A percentile compares a stretch with the other conserved stretches of the same genome.
These are phyloP conservation scores for Boletus edulis DNA, from an alignment of 768 basidiomycete genomes.

Conservation along the genomic window DNA sequence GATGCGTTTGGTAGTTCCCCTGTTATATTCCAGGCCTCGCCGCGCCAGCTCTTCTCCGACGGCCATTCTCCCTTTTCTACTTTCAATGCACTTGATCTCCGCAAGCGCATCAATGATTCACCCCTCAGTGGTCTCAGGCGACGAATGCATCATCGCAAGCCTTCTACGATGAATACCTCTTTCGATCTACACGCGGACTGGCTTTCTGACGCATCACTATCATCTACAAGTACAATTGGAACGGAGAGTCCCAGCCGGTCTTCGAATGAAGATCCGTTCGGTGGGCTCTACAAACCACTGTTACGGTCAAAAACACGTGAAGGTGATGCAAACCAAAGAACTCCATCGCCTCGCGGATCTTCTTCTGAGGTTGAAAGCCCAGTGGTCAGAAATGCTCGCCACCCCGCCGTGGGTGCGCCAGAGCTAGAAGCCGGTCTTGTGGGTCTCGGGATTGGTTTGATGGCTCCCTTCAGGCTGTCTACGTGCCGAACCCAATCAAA, in stretches of 20 bases:
- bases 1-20: slow-evolving; percentile 34
- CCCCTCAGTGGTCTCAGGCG: slow-evolving; percentile 40
- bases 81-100: slow-evolving; percentile 31
- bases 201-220: slow-evolving; percentile 31
- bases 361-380: slow-evolving; percentile 48
- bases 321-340: slow-evolving; percentile 10
- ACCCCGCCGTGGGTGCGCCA: slow-evolving; percentile 16
- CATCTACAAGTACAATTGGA: slow-evolving; percentile 21
- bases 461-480: slow-evolving; percentile 54
- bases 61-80: slow-evolving; percentile 32
- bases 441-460: slow-evolving; percentile 41
- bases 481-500: slow-evolving; percentile 33
- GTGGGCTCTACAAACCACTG: slow-evolving; percentile 41
- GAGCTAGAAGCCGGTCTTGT: slow-evolving; percentile 35
- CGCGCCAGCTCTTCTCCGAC: slow-evolving; percentile 39
- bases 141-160: slow-evolving; percentile 28
- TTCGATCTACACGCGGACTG: slow-evolving; percentile 26
- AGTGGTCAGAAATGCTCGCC: slow-evolving; percentile 36
- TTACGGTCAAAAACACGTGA: slow-evolving; percentile 9
- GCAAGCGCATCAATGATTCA: slow-evolving; percentile 43
- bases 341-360: slow-evolving; percentile 18
- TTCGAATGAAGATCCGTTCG: slow-evolving; percentile 45
- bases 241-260: slow-evolving; percentile 27
- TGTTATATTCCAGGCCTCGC: slow-evolving; percentile 41
- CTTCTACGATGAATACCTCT: slow-evolving; percentile 27